These are phyloP conservation scores for Oryza officinalis DNA, from an alignment of 176 grass and related monocot species.

Conservation along the genomic window DNA sequence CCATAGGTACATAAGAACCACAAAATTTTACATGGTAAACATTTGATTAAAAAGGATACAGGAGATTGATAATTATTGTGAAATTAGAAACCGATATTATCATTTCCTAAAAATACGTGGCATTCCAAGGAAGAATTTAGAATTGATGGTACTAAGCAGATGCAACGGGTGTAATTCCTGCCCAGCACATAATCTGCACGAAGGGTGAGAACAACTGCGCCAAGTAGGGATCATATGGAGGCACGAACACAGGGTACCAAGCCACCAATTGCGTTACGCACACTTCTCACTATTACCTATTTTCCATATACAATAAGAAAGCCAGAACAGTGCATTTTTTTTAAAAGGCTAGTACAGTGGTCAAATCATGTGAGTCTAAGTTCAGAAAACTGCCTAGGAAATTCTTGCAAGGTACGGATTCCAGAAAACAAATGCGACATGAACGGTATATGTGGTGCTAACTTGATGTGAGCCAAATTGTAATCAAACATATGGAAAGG, in stretches of 20 bases:
- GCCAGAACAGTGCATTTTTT: not conserved
- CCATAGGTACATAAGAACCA: not conserved
- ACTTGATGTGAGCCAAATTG: conserved; percentile 36
- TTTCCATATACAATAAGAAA: conserved; percentile 3
- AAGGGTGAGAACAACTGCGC: not conserved
- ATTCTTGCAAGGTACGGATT: conserved; percentile 20
- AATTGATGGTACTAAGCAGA: not conserved
- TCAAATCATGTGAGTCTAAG: conserved; percentile 17
- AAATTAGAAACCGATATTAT: conserved; percentile 18
- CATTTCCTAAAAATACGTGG: not conserved
- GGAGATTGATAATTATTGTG: not conserved
- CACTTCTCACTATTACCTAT: not conserved
- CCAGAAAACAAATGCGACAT: conserved; percentile 26
- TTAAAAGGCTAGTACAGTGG: not conserved
- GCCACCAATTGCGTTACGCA: not conserved
- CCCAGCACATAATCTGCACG: not conserved
- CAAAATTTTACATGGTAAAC: conserved; percentile 18
- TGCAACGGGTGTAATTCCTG: not conserved
- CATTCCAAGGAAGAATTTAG: not conserved
- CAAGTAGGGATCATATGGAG: not conserved
- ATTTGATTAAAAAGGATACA: conserved; percentile 17
- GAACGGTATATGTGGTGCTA: conserved; percentile 31
- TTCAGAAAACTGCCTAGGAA: not conserved
- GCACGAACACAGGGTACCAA: not conserved
- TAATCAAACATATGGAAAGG: conserved; percentile 47